Evolutionary conservation across 139 green algal species (phyloP).

Genomic region (Coccomyxa sp.): DNA sequence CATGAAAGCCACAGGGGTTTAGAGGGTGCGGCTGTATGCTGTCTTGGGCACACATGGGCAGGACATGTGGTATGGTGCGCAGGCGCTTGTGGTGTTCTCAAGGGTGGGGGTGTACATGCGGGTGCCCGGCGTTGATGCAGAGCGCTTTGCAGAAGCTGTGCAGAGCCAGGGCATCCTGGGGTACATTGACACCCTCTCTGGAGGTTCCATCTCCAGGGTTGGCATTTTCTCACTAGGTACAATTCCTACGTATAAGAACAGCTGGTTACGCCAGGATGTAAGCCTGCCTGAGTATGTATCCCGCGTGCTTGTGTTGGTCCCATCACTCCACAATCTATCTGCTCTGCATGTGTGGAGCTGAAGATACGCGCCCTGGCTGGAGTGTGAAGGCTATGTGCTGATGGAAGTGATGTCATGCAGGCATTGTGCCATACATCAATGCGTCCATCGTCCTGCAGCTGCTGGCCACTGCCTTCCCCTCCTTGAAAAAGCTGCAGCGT

Average conservation of each 20-base stretch:
- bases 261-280: no score
- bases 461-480: constrained; percentile 79
- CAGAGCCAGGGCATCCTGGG: constrained; percentile 73
- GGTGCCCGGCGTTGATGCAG: constrained; percentile 85
- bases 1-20: no score
- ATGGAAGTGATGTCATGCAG: constrained; percentile 9
- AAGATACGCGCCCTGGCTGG: no score
- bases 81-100: constrained; percentile 76
- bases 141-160: constrained; percentile 74
- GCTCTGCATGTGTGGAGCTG: no score
- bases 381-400: no score
- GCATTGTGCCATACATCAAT: constrained; percentile 99
- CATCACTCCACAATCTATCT: no score
- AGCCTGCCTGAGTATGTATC: no score
- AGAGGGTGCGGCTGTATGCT: no score
- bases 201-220: constrained; percentile 67
- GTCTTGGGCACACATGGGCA: neutral
- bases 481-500: constrained; percentile 92
- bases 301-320: no score
- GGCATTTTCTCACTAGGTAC: constrained; percentile 94
- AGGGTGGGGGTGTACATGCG: constrained; percentile 93
- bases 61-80: neutral
- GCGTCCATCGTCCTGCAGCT: constrained; percentile 94
- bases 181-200: constrained; percentile 92
- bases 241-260: no score